phyloP scores from a whole-genome alignment of 1,284 basidiomycete genomes.

The Papiliotrema laurentii region DNA sequence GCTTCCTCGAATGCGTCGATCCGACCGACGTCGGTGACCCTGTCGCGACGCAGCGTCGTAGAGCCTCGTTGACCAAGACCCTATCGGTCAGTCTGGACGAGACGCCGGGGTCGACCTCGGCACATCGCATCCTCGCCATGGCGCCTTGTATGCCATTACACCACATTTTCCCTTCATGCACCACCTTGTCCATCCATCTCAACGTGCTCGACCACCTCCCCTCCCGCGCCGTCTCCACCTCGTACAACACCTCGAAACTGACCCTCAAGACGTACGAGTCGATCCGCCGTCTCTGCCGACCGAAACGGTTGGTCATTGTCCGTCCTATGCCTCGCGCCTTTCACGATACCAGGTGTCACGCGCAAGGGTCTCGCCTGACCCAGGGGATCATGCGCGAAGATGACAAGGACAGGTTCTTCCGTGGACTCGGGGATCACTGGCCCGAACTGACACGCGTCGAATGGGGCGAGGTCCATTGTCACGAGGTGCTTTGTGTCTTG shows the following conservation, averaged over 20 bases:
- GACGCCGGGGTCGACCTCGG: too few species aligned
- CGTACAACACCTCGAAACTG: slow-evolving; percentile 1
- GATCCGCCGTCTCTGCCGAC: background rate
- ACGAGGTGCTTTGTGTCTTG: background rate
- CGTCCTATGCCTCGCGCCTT: background rate
- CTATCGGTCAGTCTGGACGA: too few species aligned
- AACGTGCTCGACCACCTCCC: background rate
- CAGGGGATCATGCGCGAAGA: too few species aligned
- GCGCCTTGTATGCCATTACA: background rate
- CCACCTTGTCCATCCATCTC: background rate
- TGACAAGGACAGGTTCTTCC: background rate
- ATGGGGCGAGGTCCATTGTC: background rate
- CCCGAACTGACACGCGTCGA: background rate
- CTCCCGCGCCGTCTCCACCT: background rate
- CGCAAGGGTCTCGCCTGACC: too few species aligned
- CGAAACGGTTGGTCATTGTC: background rate
- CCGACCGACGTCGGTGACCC: background rate
- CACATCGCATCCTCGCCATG: too few species aligned
- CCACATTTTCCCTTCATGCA: background rate
- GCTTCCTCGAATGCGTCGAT: background rate
- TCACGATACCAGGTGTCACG: too few species aligned
- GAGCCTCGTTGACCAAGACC: too few species aligned
- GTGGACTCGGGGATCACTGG: background rate
- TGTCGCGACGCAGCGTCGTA: too few species aligned
- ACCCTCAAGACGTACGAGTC: background rate